Conservation (phyloP, 2,329 filamentous ascomycete species). For the Cytospora leucostoma region DNA sequence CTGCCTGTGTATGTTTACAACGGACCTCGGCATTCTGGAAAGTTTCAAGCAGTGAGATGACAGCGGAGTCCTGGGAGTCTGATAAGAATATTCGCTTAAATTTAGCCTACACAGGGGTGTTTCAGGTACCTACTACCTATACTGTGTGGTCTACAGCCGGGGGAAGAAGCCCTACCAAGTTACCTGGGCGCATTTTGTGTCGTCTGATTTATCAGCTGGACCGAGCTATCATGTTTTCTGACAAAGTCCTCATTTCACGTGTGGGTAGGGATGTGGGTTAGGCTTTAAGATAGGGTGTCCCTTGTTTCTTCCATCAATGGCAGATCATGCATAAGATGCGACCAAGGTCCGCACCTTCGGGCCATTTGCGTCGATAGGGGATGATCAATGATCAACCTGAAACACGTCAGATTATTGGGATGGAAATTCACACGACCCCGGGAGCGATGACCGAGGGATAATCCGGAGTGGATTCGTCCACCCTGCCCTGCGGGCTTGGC, state of each 20-base stretch:
- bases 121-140: too few species aligned
- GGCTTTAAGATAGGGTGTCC: background rate
- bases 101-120: too few species aligned
- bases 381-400: slow-evolving; percentile 1
- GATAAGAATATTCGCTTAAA: too few species aligned
- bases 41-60: too few species aligned
- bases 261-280: background rate
- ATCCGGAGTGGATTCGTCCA: background rate
- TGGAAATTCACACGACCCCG: background rate
- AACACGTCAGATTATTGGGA: background rate
- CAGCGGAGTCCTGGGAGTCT: too few species aligned
- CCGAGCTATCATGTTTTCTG: background rate
- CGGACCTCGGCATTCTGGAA: too few species aligned
- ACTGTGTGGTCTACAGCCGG: too few species aligned
- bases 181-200: too few species aligned
- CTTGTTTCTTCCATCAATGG: background rate
- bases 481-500: background rate
- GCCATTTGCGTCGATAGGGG: background rate
- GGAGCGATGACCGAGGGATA: background rate
- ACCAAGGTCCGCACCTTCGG: too few species aligned
- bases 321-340: background rate
- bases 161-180: too few species aligned
- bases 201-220: too few species aligned
- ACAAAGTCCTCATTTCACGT: background rate
- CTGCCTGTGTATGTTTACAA: too few species aligned